A percentile compares a stretch with the other conserved stretches of the same genome.
Evolutionary conservation across 441 rosid genomes (phyloP).

Genomic region (Jatropha multifida): DNA sequence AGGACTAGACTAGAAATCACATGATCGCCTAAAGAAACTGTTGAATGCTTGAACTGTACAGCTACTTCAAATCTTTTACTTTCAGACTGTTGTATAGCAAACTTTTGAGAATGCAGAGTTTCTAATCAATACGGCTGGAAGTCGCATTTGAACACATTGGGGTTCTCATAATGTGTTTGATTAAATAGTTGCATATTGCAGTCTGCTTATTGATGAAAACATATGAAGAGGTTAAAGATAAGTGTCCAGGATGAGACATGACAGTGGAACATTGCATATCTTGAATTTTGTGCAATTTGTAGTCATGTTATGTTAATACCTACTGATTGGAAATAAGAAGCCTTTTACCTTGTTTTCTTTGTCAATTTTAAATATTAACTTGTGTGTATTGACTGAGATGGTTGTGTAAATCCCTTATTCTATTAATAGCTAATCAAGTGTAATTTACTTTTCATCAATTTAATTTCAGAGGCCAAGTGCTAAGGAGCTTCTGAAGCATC

Average conservation of each 20-base stretch:
- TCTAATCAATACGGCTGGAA: not conserved
- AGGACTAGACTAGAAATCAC: no score
- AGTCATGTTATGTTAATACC: not conserved
- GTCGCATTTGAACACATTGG: not conserved
- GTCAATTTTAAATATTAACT: not conserved
- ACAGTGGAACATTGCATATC: not conserved
- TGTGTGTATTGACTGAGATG: not conserved
- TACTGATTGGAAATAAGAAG: not conserved
- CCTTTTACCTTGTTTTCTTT: not conserved
- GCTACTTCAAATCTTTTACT: not conserved
- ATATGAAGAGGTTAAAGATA: not conserved
- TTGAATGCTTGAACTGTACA: not conserved
- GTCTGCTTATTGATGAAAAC: not conserved
- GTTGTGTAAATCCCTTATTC: not conserved
- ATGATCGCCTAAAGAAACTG: not conserved
- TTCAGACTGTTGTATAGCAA: not conserved
- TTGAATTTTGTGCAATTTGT: not conserved
- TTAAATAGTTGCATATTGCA: not conserved
- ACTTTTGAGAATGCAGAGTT: not conserved
- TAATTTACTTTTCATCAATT: constrained; percentile 23
- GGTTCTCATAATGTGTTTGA: not conserved
- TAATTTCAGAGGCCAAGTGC: constrained; percentile 90
- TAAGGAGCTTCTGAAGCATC: constrained; percentile 90
- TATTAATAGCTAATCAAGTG: constrained; percentile 7
- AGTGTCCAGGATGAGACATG: not conserved